Base-by-base conservation (phyloP, 2,329 filamentous ascomycete species). In the Allantophomopsis cytisporea region DNA sequence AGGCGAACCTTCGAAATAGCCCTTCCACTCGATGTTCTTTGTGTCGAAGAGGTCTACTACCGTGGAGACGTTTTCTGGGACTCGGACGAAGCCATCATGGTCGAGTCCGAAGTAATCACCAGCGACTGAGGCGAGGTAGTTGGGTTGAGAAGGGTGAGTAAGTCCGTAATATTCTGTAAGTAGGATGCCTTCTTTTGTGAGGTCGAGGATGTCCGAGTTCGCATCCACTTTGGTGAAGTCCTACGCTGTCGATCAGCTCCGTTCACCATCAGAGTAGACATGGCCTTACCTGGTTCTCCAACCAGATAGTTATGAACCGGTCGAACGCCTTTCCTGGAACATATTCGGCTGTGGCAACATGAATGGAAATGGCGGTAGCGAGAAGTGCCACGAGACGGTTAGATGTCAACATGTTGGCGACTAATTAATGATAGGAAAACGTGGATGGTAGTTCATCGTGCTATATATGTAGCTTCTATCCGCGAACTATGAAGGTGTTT, bases 241-340 rank as follows among this genome's bases (percentile, higher is more conserved):
- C 64, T 69, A 36, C n/a, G n/a, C n/a, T 12, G 10, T 10, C 8
- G 11, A 28, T 28, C 23, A 28, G 23, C 23, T 28, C 8, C 3
- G 10, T 28, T 28, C 23, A 8, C 4, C 5, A 6, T 28, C 23
- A 28, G 23, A 12, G 23, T 28, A 5, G 8, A 10, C 4, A 28
- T 8, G n/a, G 3, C 17, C 43, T 14, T 37, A 54, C 54, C 39
- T 69, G 74, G 50, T 78, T 78, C 56, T 78, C 74, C n/a, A 78
- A 57, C 70, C 72, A 79, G 50, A 79, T 71, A 43, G 72, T 66
- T 35, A 72, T 66, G 43, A 77, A 73, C 16, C 73, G 67, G 50
- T 76, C 65, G 48, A 78, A 78, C 0, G 62, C 67, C 42, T 66
- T 63, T n/a, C 74, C 74, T 4, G 50, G 50, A 21, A 54, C 50